These are phyloP conservation scores for Agrostemma githago DNA, from an alignment of 148 eudicot species.

Conservation along the genomic window DNA sequence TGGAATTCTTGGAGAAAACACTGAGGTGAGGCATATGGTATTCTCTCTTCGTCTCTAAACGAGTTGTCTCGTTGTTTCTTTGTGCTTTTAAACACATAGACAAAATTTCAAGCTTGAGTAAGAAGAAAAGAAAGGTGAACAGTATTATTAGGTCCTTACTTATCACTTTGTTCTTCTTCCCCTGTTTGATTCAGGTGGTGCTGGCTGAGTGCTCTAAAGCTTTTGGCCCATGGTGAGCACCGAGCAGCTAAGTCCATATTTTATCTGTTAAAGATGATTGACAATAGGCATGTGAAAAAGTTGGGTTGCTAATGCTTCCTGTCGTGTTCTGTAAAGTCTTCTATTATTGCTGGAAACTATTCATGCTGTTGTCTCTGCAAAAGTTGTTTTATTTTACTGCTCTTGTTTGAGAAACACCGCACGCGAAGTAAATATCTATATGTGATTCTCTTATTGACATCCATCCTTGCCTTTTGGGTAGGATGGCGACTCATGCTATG, in stretches of 20 bases:
- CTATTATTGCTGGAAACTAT: background rate
- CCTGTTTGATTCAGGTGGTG: constrained; percentile 62
- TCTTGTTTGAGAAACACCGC: background rate
- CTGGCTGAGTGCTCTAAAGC: constrained; percentile 87
- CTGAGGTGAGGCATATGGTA: constrained; percentile 51
- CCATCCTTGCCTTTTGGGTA: constrained; percentile 29
- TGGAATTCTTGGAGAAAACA: constrained; percentile 87
- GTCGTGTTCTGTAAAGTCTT: background rate
- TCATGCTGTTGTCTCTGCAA: background rate
- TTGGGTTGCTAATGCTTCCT: background rate
- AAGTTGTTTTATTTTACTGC: background rate
- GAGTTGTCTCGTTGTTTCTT: background rate
- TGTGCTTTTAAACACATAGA: background rate
- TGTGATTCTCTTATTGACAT: background rate
- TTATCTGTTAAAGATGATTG: background rate
- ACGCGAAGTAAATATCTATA: background rate
- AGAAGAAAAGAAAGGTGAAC: background rate
- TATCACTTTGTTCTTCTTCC: background rate
- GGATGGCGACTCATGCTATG: constrained; percentile 91
- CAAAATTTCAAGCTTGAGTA: background rate
- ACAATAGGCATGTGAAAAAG: background rate
- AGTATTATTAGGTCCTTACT: background rate
- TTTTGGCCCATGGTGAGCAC: constrained; percentile 93
- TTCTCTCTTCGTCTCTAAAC: background rate
- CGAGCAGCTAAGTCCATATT: constrained; percentile 27